Base-by-base conservation (phyloP, 2,329 filamentous ascomycete species). In the Aspergillus novoparasiticus region DNA sequence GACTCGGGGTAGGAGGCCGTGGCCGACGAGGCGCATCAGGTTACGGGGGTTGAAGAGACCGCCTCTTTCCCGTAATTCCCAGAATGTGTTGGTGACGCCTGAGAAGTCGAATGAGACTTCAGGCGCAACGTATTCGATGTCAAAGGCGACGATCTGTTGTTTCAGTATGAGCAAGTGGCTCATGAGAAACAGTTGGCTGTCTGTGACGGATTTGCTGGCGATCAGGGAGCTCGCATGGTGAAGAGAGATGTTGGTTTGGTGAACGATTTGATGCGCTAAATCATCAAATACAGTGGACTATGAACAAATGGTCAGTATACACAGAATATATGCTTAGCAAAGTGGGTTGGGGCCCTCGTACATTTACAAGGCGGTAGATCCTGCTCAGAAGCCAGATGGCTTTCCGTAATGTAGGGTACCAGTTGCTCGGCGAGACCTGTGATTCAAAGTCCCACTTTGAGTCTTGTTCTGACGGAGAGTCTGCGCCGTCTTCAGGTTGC, bases 141-240 rank as follows among this genome's bases (percentile, higher is more conserved):
- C 95, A 65, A 99, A 93, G 11, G 94, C 94, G 30, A 99, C 89
- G 58, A 99, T 91, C 75, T 97, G 92, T 75, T 97, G 96, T 78
- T 98, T 98, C 58, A 99, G 86, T 57, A 97, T 90, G 57, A 99
- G 89, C 2, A 99, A 85, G 75, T 99, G 97, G 71, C 94, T 95
- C 71, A 99, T 90, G 73, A 97, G 89, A 79, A 99, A 99, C 5
- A 99, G 85, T 69, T 97, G 91, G 0, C 91, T 87, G 74, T 98
- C 93, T 1, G 86, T 85, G 75, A 81, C 81, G n/a, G 85, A 83
- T 61, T 87, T 87, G 41, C 85, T 85, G 61, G 88, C 86, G 69
- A 96, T 90, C 64, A 87, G 86, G 6, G 85, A 81, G 68, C 93
- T 91, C 32, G 93, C 94, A 57, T 89, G 86, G 66, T 93, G 87